Evolutionary conservation across 495 filamentous ascomycete genomes (phyloP), one percentile per base, ranked within the genome.

Genomic region (Aspergillus conjunctus): DNA sequence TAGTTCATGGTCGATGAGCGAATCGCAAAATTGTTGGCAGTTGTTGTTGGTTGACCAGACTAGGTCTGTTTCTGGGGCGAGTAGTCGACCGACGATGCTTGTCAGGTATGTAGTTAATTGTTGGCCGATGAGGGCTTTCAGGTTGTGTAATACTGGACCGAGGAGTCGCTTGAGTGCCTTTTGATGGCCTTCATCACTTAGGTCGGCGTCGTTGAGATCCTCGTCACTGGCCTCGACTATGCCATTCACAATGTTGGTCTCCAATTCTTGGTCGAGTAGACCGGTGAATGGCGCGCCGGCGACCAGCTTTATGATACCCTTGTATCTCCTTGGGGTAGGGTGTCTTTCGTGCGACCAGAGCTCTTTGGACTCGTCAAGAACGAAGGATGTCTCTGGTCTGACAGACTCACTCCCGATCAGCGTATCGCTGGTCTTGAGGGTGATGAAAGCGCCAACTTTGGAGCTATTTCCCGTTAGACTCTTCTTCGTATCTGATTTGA

Each of bases 221-320:
- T 30, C 26, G 31, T 59, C 39, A 43, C 66, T 63, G 4, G 49
- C 63, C 6, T 39, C 63, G 46, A 59, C 54, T 22, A 71, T 39
- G 10, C 53, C 58, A 8, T 69, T n/a, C 15, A 77, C 57, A 26
- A 78, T 73, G n/a, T 17, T 48, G 10, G 44, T 21, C 10, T 59
- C 56, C 11, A 63, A 14, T 48, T 73, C 70, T 20, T 54, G 33
- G 14, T 15, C 44, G 4, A 70, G 54, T 20, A 71, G 50, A 0
- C 71, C 72, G 21, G 65, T 61, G 58, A 77, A 79, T 1, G 69
- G 60, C 2, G 50, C 61, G 2, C 74, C 74, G 17, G 72, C 68
- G 11, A 79, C 68, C 58, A 76, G 74, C 60, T 77, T 79, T 68
- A 76, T 71, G 26, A 75, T 49, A 22, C 71, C 63, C 49, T 76